Conservation (phyloP, 2,329 filamentous ascomycete genomes). For the Fusarium devonianum region DNA sequence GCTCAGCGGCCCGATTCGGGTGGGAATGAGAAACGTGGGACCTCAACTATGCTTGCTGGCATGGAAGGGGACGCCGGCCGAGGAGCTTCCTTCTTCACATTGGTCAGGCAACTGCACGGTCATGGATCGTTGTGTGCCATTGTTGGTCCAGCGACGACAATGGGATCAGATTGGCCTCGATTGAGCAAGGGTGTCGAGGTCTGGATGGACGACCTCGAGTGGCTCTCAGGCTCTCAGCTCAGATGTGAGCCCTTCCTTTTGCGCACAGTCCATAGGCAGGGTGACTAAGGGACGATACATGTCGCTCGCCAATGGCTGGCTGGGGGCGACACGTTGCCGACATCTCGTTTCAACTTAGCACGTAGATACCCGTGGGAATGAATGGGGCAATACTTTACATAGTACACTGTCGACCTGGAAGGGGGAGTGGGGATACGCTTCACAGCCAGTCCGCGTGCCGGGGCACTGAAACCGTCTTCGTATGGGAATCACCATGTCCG, state of each 20-base stretch:
- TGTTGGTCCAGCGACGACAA: slow-evolving; percentile 11
- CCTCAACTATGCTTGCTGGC: neutral
- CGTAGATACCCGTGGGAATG: too few relatives aligned
- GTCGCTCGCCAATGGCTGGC: slow-evolving; percentile 19
- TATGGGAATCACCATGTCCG: slow-evolving; percentile 18
- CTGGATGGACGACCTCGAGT: neutral
- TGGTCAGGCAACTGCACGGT: slow-evolving; percentile 15
- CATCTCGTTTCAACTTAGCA: slow-evolving; percentile 10
- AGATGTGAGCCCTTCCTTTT: slow-evolving; percentile 26
- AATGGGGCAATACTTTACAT: slow-evolving; percentile 11
- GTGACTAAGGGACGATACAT: neutral
- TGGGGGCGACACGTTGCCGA: slow-evolving; percentile 3
- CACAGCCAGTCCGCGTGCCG: slow-evolving; percentile 2
- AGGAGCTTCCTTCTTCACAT: slow-evolving; percentile 17
- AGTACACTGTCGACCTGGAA: slow-evolving; percentile 19
- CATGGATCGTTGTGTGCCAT: slow-evolving; percentile 5
- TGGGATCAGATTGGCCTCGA: slow-evolving; percentile 27
- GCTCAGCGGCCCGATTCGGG: slow-evolving; percentile 37
- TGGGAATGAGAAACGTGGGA: slow-evolving; percentile 14
- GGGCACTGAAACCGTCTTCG: slow-evolving; percentile 31
- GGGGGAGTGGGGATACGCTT: slow-evolving; percentile 15
- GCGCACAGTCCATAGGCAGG: neutral
- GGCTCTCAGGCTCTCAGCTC: slow-evolving; percentile 19
- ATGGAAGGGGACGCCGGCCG: slow-evolving; percentile 9
- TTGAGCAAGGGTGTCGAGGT: slow-evolving; percentile 13